These are phyloP conservation scores for Rubus parviflorus DNA, from an alignment of 306 rosid genomes.

Conservation along the genomic window DNA sequence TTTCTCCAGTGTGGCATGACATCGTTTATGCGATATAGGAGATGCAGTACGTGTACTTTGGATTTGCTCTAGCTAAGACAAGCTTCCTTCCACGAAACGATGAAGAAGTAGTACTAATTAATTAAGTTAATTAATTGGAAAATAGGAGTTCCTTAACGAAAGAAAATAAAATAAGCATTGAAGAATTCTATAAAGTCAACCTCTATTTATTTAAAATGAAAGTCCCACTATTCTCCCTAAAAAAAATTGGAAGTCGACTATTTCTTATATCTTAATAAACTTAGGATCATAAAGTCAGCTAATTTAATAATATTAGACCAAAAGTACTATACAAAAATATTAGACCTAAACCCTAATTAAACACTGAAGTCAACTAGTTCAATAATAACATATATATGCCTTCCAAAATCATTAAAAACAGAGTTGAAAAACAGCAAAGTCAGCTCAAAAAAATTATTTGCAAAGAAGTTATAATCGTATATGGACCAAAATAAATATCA, in stretches of 20 bases:
- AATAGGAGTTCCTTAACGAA: too few species aligned
- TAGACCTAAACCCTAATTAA: too few species aligned
- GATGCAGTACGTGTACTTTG: background rate
- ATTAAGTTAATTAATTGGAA: background rate
- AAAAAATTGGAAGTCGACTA: background rate
- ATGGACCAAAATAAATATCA: background rate
- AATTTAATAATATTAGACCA: background rate
- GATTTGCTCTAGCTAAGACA: background rate
- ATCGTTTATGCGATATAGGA: background rate
- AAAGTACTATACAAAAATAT: background rate
- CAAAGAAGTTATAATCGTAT: background rate
- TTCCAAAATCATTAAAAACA: background rate
- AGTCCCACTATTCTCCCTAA: background rate
- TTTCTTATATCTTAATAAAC: background rate
- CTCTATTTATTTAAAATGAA: background rate
- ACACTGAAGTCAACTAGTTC: background rate
- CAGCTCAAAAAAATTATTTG: background rate
- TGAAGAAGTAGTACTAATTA: background rate
- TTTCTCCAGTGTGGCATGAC: background rate
- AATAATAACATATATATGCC: background rate
- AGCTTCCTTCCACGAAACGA: background rate
- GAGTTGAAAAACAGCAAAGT: background rate
- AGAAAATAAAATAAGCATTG: background rate
- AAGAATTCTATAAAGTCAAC: background rate
- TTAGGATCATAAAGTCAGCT: conserved; percentile 5